Base-by-base conservation (phyloP, 2,329 filamentous ascomycete species). In the Ceratocystis lukuohia region DNA sequence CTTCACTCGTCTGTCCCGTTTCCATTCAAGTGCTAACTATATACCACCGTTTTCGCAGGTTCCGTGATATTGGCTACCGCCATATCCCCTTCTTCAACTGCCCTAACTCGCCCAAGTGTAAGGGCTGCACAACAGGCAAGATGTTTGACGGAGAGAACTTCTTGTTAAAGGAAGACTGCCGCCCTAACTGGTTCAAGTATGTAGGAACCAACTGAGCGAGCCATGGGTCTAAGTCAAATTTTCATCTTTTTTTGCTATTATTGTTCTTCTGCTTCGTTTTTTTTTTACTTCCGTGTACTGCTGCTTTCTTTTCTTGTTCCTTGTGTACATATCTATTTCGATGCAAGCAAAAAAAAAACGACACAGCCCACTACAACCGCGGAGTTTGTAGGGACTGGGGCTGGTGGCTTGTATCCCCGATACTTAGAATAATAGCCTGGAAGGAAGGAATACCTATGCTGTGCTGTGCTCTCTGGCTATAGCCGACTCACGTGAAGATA, bases 1-100 rank as follows among this genome's bases (percentile, higher is more conserved):
- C 68, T 61, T 25, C 12, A 17, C 53, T 28, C n/a, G 62, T 25
- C 22, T 17, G 63, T 12, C 12, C 28, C 2, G 5, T n/a, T n/a
- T 59, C 56, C 2, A n/a, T 37, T 7, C 22, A 17, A 59, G 37
- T 59, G 44, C 69, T 71, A 62, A 70, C 30, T 37, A n/a, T 63
- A 33, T 28, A 12, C 45, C 68, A 2, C 46, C 20, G 20, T 53
- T 12, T 25, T 3, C 66, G 5, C 69, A 96, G 92, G 92, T 99
- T 99, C 87, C 92, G 93, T 65, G 94, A 99, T 74, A 97, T 99
- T 71, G 94, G 94, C 67, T 99, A 99, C 78, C 91, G 96, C 73
- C 94, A 99, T 72, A 92, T 97, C 65, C 94, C 94, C 59, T 99
- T 96, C 79, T 96, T 96, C 82, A 99, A 99, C 79, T 99, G 94